Evolutionary conservation across 208 protist genomes (phyloP).

Genomic region (Crithidia expoeki): DNA sequence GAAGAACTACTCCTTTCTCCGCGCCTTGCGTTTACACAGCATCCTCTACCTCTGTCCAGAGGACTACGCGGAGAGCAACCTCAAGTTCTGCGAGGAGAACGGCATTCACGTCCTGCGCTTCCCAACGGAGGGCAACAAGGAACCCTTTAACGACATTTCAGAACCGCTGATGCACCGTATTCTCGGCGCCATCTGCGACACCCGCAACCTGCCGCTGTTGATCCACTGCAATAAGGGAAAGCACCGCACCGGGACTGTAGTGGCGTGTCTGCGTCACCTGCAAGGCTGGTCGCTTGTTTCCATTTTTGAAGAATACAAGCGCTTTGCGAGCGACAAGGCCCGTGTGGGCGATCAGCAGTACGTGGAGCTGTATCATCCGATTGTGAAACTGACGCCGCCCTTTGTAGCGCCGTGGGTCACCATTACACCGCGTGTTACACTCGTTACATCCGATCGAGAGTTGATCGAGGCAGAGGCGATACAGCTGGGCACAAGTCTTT

Average conservation of each 20-base stretch:
- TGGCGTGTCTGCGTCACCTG: constrained; percentile 90
- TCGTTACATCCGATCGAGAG: constrained; percentile 68
- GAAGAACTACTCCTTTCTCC: constrained; percentile 97
- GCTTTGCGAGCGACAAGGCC: constrained; percentile 95
- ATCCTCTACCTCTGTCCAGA: constrained; percentile 96
- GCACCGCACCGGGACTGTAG: constrained; percentile 96
- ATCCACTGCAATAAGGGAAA: constrained; percentile 99
- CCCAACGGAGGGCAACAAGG: constrained; percentile 96
- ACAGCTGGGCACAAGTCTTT: constrained; percentile 66
- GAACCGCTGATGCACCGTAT: constrained; percentile 91
- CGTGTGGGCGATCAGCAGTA: constrained; percentile 96
- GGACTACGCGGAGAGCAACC: constrained; percentile 92
- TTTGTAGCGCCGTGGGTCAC: constrained; percentile 75
- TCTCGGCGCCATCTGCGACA: constrained; percentile 82
- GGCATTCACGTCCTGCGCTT: constrained; percentile 89
- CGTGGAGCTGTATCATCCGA: constrained; percentile 96
- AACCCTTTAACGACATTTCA: constrained; percentile 97
- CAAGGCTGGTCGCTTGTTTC: constrained; percentile 96
- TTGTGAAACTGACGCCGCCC: constrained; percentile 60
- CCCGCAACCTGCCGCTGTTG: constrained; percentile 94
- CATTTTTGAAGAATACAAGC: constrained; percentile 96
- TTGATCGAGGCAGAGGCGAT: constrained; percentile 60
- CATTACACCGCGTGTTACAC: constrained; percentile 42
- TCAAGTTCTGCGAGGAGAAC: constrained; percentile 93
- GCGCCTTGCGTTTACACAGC: constrained; percentile 92